Conservation (phyloP, 495 filamentous ascomycete genomes). For the Trichoderma parareesei region DNA sequence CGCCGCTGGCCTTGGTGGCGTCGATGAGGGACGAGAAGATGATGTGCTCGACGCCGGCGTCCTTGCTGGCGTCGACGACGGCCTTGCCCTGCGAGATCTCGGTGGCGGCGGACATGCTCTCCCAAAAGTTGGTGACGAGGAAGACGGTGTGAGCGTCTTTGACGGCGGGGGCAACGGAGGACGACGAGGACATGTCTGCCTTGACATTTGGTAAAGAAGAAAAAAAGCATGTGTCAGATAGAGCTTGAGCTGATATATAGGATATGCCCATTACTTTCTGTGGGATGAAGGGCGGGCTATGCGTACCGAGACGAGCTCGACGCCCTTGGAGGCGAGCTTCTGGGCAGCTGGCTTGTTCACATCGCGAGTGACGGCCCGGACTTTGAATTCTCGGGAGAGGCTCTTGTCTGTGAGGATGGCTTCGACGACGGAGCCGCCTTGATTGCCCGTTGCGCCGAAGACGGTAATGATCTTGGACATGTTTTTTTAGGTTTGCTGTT, state of each 20-base stretch:
- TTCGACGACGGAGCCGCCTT: conserved; percentile 51
- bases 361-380: conserved; percentile 53
- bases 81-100: conserved; percentile 36
- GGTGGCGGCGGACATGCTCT: conserved; percentile 20
- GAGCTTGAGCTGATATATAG: background rate
- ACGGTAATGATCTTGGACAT: conserved; percentile 48
- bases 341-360: conserved; percentile 31
- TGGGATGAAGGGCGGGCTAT: conserved; percentile 5
- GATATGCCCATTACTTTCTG: conserved; percentile 18
- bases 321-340: conserved; percentile 27
- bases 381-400: conserved; percentile 38
- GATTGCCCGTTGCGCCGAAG: conserved; percentile 55
- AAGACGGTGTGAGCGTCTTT: conserved; percentile 41
- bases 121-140: conserved; percentile 36
- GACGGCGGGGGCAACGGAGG: conserved; percentile 37
- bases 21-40: conserved; percentile 37
- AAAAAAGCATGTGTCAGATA: background rate
- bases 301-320: conserved; percentile 32
- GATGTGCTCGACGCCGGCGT: conserved; percentile 35
- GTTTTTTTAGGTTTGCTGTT: background rate
- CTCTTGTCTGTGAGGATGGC: conserved; percentile 40
- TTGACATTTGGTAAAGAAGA: background rate
- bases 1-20: conserved; percentile 33
- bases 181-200: conserved; percentile 28
- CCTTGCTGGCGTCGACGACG: conserved; percentile 39